A percentile compares a stretch with the other conserved stretches of the same genome.
phyloP scores from a whole-genome alignment of 345 rosid species.

The Clarkia xantiana region DNA sequence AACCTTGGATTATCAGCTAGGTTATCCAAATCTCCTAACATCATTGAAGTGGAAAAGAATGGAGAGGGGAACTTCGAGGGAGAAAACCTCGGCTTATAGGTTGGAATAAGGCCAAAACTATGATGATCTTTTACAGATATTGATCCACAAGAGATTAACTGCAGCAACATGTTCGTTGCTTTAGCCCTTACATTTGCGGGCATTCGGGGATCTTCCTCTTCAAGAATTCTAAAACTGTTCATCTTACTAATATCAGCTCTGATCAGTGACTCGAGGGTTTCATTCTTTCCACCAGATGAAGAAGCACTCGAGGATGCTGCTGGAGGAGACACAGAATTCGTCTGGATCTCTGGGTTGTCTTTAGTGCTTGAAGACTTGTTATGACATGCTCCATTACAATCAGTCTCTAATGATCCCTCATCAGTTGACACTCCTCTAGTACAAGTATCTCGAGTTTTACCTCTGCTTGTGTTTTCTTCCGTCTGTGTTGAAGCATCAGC shows the following conservation, averaged over 20 bases:
- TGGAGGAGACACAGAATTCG: constrained; percentile 56
- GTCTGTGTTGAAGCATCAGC: constrained; percentile 95
- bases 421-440: constrained; percentile 89
- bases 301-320: constrained; percentile 55
- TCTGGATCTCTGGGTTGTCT: constrained; percentile 33
- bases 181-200: constrained; percentile 47
- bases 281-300: constrained; percentile 53
- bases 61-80: constrained; percentile 62
- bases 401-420: constrained; percentile 39
- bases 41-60: constrained; percentile 49
- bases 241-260: constrained; percentile 79
- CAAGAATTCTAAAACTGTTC: constrained; percentile 79
- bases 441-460: constrained; percentile 45
- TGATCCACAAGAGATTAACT: constrained; percentile 90
- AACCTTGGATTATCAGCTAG: constrained; percentile 68
- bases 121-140: constrained; percentile 75
- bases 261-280: constrained; percentile 82
- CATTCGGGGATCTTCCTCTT: constrained; percentile 62
- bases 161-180: constrained; percentile 72
- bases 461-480: constrained; percentile 37
- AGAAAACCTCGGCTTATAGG: constrained; percentile 55
- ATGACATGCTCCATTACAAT: constrained; percentile 15
- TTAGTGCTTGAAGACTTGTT: constrained; percentile 24
- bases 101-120: constrained; percentile 72
- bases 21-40: constrained; percentile 72